Percentiles rank a stretch among this genome's conserved stretches.
These are phyloP conservation scores for Nigrospora oryzae DNA, from an alignment of 2,329 filamentous ascomycete species.

Conservation along the genomic window DNA sequence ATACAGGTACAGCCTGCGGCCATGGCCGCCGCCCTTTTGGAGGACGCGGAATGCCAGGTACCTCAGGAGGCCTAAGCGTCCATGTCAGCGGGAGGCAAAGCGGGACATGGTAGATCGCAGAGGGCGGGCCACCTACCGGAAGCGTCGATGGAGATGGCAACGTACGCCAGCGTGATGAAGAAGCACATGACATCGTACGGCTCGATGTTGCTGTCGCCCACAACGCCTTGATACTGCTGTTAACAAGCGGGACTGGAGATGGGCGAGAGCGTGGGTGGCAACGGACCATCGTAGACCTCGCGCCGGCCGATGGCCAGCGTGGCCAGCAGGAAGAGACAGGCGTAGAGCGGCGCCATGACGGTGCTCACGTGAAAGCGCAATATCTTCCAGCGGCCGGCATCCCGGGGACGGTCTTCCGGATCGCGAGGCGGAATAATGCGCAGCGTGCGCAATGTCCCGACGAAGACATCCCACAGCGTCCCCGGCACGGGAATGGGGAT, in stretches of 20 bases:
- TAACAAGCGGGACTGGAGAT: neutral
- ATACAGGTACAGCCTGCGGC: slow-evolving; percentile 61
- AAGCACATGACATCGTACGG: slow-evolving; percentile 69
- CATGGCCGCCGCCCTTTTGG: slow-evolving; percentile 56
- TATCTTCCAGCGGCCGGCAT: slow-evolving; percentile 31
- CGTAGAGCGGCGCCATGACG: slow-evolving; percentile 60
- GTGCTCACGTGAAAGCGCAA: slow-evolving; percentile 59
- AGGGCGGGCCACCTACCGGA: slow-evolving; percentile 35
- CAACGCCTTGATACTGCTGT: slow-evolving; percentile 38
- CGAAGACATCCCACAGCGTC: slow-evolving; percentile 31
- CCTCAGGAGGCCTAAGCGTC: slow-evolving; percentile 41
- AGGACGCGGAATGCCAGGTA: slow-evolving; percentile 64
- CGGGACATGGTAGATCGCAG: too few species aligned
- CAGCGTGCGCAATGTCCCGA: slow-evolving; percentile 29
- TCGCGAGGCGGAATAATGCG: slow-evolving; percentile 44
- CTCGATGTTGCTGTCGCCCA: slow-evolving; percentile 56
- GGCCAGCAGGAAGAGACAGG: slow-evolving; percentile 62
- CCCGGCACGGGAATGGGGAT: slow-evolving; percentile 54
- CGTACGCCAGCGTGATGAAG: slow-evolving; percentile 66
- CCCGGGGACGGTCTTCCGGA: slow-evolving; percentile 8
- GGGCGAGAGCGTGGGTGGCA: neutral
- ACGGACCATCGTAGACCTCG: slow-evolving; percentile 46
- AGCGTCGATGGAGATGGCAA: slow-evolving; percentile 69
- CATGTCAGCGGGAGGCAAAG: neutral
- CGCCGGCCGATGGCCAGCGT: slow-evolving; percentile 57